phyloP scores from a whole-genome alignment of 768 basidiomycete species.

The Lentinula raphanica region DNA sequence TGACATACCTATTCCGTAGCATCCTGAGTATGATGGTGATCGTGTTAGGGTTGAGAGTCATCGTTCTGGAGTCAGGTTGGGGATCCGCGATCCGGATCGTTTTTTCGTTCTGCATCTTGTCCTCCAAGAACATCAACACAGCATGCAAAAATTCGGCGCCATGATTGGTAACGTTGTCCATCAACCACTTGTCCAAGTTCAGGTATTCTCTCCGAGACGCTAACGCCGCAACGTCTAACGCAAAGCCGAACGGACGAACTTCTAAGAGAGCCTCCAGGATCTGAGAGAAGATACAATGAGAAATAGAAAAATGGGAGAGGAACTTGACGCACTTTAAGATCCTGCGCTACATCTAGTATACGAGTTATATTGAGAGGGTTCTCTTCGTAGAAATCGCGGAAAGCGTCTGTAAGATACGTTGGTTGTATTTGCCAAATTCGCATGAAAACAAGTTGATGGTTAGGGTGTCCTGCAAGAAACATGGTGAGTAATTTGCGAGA shows the following conservation, averaged over 20 bases:
- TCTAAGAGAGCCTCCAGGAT: conserved; percentile 91
- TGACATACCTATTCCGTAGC: conserved; percentile 72
- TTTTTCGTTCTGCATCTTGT: conserved; percentile 92
- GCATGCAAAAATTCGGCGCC: conserved; percentile 84
- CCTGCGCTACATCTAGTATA: conserved; percentile 92
- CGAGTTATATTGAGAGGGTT: conserved; percentile 90
- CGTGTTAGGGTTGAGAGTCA: conserved; percentile 82
- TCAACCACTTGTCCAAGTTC: conserved; percentile 95
- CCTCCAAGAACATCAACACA: conserved; percentile 82
- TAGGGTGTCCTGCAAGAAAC: conserved; percentile 90
- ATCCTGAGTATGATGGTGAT: conserved; percentile 90
- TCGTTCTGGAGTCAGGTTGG: conserved; percentile 70
- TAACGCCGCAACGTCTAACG: conserved; percentile 89
- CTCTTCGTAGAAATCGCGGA: conserved; percentile 89
- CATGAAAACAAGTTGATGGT: conserved; percentile 96
- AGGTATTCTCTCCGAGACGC: conserved; percentile 91
- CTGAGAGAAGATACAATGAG: conserved; percentile 30
- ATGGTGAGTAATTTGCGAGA: conserved; percentile 78
- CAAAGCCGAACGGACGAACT: conserved; percentile 82
- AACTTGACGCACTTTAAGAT: conserved; percentile 68
- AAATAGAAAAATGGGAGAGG: not conserved
- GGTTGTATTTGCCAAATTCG: conserved; percentile 91
- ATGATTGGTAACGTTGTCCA: conserved; percentile 77
- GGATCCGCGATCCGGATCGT: conserved; percentile 71
- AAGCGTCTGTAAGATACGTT: conserved; percentile 77